Conservation (phyloP, 768 basidiomycete genomes). For the Collybia sp. region DNA sequence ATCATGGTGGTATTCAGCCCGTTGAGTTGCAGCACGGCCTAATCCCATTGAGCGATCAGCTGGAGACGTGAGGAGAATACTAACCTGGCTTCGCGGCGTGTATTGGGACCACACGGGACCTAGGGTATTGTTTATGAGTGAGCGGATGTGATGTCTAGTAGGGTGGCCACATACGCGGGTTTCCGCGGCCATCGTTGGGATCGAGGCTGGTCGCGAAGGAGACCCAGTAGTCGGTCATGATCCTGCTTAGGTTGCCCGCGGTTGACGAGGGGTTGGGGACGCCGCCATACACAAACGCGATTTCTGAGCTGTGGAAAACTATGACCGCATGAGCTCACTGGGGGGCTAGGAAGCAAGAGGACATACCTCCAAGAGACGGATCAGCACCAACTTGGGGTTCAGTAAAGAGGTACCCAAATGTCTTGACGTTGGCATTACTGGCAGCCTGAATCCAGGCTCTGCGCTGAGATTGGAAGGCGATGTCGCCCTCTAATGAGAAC, state of each 20-base stretch:
- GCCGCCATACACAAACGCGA: conserved; percentile 24
- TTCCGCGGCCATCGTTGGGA: conserved; percentile 38
- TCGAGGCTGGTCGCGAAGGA: conserved; percentile 39
- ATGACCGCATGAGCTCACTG: not conserved
- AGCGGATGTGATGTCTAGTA: not conserved
- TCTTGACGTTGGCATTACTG: conserved; percentile 26
- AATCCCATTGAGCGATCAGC: not conserved
- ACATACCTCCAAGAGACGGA: conserved; percentile 2
- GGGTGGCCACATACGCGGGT: conserved; percentile 18
- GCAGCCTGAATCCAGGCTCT: conserved; percentile 36
- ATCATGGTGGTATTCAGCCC: conserved; percentile 28
- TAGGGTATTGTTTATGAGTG: conserved; percentile 6
- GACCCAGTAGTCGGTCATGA: conserved; percentile 42
- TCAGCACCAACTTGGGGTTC: conserved; percentile 20
- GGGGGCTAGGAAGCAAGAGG: not conserved
- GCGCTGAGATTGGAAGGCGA: conserved; percentile 31
- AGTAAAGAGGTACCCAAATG: conserved; percentile 39
- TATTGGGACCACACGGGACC: conserved; percentile 17
- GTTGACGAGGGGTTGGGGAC: conserved; percentile 10
- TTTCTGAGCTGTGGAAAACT: conserved; percentile 26
- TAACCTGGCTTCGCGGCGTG: conserved; percentile 9
- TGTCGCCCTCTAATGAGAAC: conserved; percentile 26
- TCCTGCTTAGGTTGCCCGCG: conserved; percentile 19
- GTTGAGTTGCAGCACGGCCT: conserved; percentile 23
- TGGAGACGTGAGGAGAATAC: not conserved